Conservation (phyloP, 805 yeast genomes). For the Candida ulmi region DNA sequence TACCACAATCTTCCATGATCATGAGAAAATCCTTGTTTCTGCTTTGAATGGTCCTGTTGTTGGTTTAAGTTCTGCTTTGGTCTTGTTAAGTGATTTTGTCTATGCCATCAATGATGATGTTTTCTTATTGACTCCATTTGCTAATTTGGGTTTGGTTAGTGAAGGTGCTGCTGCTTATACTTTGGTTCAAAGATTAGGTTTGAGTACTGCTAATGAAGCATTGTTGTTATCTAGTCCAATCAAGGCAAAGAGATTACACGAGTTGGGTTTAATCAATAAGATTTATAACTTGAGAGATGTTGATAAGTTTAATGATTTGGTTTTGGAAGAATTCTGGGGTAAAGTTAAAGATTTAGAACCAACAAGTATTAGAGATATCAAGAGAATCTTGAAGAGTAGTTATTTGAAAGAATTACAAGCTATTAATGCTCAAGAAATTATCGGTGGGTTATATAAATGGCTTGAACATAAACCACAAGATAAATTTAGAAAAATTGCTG, state of each 20-base stretch:
- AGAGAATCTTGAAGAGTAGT: conserved; percentile 30
- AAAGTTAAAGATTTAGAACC: conserved; percentile 31
- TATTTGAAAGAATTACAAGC: conserved; percentile 31
- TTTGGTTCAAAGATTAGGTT: conserved; percentile 64
- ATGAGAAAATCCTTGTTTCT: conserved; percentile 61
- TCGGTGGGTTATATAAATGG: conserved; percentile 67
- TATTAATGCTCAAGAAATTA: conserved; percentile 60
- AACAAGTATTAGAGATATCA: conserved; percentile 39
- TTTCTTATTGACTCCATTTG: conserved; percentile 68
- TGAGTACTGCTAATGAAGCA: conserved; percentile 68
- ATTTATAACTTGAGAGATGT: conserved; percentile 38
- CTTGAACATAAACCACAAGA: conserved; percentile 66
- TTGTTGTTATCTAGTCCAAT: conserved; percentile 65
- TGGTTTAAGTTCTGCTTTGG: conserved; percentile 71
- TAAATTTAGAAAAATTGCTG: conserved; percentile 52
- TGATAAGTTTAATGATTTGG: conserved; percentile 41
- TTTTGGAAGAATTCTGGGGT: conserved; percentile 32
- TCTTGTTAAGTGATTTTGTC: conserved; percentile 70
- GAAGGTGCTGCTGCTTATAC: conserved; percentile 77
- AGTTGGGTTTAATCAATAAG: conserved; percentile 58
- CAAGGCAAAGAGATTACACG: conserved; percentile 46
- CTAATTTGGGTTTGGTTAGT: conserved; percentile 74
- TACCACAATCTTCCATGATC: conserved; percentile 63
- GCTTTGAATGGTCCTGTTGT: conserved; percentile 86
- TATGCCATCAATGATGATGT: conserved; percentile 57